A percentile compares a stretch with the other conserved stretches of the same genome.
phyloP scores from a whole-genome alignment of 2,329 filamentous ascomycete genomes.

The Didymellaceae sp. region DNA sequence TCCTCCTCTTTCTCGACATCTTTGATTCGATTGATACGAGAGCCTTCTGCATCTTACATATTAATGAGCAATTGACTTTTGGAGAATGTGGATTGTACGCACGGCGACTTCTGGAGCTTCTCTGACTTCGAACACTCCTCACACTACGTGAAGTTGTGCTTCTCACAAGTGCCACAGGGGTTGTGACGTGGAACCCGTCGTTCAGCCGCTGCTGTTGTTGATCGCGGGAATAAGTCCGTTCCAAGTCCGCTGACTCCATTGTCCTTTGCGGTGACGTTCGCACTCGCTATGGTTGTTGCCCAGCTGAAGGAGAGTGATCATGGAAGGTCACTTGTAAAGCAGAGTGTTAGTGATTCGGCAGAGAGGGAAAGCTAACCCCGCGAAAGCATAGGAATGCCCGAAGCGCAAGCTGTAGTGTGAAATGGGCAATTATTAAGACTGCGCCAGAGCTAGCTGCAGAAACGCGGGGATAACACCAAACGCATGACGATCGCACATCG shows the following conservation, averaged over 20 bases:
- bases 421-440: constrained; percentile 18
- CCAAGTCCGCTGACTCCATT: constrained; percentile 39
- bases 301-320: constrained; percentile 9
- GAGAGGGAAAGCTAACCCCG: constrained; percentile 14
- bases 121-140: constrained; percentile 16
- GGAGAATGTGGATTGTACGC: background rate
- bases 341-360: background rate
- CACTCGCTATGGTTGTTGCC: constrained; percentile 3
- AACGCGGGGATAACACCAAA: constrained; percentile 20
- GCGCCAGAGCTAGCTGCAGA: constrained; percentile 17
- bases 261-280: constrained; percentile 17
- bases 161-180: constrained; percentile 37
- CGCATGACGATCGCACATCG: constrained; percentile 16
- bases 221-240: constrained; percentile 44
- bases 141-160: constrained; percentile 34
- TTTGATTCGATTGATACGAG: constrained; percentile 23
- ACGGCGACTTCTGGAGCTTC: constrained; percentile 25
- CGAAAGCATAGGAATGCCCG: constrained; percentile 18
- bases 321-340: background rate
- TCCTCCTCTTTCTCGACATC: constrained; percentile 34
- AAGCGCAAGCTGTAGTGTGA: constrained; percentile 14
- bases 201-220: constrained; percentile 42
- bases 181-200: constrained; percentile 29
- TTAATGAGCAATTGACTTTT: constrained; percentile 5
- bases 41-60: constrained; percentile 23